Conservation (phyloP, 371 early-diverging fungal genomes). For the Mucor circinelloides region DNA sequence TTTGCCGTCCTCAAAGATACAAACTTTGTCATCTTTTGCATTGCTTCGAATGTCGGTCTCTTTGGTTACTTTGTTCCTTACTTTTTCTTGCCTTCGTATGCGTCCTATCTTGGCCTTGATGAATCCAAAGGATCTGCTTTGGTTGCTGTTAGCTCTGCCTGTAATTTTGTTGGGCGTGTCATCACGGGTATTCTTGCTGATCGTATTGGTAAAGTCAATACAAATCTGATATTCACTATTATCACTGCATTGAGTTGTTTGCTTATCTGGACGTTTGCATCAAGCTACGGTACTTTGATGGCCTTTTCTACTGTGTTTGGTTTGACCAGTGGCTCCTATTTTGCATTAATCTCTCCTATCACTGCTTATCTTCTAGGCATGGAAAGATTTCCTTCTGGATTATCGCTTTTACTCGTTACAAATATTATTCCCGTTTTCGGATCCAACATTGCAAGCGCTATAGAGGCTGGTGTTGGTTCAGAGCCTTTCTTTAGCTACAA, state of each 20-base stretch:
- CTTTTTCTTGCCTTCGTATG: constrained; percentile 56
- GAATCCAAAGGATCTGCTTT: constrained; percentile 31
- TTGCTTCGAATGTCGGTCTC: constrained; percentile 45
- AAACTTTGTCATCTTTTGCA: constrained; percentile 46
- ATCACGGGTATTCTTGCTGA: constrained; percentile 48
- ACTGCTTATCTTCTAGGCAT: constrained; percentile 35
- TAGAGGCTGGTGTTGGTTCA: constrained; percentile 24
- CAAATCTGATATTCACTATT: constrained; percentile 32
- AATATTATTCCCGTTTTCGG: constrained; percentile 39
- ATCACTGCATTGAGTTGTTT: constrained; percentile 38
- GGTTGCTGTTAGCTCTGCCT: constrained; percentile 46
- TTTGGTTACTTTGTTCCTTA: constrained; percentile 66
- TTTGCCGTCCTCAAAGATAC: constrained; percentile 45
- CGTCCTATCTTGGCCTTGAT: constrained; percentile 31
- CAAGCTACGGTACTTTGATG: constrained; percentile 39
- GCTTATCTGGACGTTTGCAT: constrained; percentile 59
- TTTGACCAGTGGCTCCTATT: constrained; percentile 42
- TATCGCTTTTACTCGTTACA: constrained; percentile 32
- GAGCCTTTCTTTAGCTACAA: constrained; percentile 36
- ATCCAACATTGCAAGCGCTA: constrained; percentile 38
- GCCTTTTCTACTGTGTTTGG: constrained; percentile 47
- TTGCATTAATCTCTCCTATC: constrained; percentile 42
- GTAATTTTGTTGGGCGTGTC: constrained; percentile 65
- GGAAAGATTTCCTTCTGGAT: constrained; percentile 38
- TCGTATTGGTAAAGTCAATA: constrained; percentile 48